A percentile compares a stretch with the other conserved stretches of the same genome.
Conservation (phyloP, 2,329 filamentous ascomycete species). For the Hymenoscyphus scutula region DNA sequence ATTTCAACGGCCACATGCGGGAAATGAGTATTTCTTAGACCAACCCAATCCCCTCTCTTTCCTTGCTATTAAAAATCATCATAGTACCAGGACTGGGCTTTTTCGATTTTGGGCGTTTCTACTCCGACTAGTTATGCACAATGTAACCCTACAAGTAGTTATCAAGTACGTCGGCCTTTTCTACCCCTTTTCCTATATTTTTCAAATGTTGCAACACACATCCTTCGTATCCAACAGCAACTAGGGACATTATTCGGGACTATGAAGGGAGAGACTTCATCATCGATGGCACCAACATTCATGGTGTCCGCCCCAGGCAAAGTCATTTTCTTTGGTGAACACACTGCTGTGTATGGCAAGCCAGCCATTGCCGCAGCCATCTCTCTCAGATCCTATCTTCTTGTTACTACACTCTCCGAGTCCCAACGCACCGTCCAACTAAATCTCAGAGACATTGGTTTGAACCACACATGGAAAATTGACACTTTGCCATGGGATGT, state of each 20-base stretch:
- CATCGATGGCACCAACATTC: constrained; percentile 78
- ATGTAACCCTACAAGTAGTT: too few species aligned
- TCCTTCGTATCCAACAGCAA: too few species aligned
- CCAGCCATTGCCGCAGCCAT: constrained; percentile 93
- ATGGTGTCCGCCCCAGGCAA: constrained; percentile 98
- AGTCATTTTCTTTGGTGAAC: constrained; percentile 96
- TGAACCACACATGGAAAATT: constrained; percentile 92
- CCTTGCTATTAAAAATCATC: too few species aligned
- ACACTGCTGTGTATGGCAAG: constrained; percentile 97
- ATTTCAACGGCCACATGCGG: too few species aligned
- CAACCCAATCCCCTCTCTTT: too few species aligned
- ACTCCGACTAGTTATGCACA: too few species aligned
- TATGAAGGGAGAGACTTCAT: constrained; percentile 54
- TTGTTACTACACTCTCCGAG: constrained; percentile 91
- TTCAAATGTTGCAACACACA: too few species aligned
- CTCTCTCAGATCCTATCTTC: constrained; percentile 91
- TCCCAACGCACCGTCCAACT: constrained; percentile 84
- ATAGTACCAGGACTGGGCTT: too few species aligned
- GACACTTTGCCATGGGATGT: constrained; percentile 82
- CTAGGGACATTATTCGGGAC: not conserved
- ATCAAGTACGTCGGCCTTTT: not conserved
- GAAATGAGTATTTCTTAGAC: too few species aligned
- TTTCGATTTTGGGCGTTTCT: too few species aligned
- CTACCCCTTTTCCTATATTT: too few species aligned
- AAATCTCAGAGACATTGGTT: constrained; percentile 85